These are phyloP conservation scores for Trichocomaceae sp. DNA, from an alignment of 2,329 filamentous ascomycete genomes.

Conservation along the genomic window DNA sequence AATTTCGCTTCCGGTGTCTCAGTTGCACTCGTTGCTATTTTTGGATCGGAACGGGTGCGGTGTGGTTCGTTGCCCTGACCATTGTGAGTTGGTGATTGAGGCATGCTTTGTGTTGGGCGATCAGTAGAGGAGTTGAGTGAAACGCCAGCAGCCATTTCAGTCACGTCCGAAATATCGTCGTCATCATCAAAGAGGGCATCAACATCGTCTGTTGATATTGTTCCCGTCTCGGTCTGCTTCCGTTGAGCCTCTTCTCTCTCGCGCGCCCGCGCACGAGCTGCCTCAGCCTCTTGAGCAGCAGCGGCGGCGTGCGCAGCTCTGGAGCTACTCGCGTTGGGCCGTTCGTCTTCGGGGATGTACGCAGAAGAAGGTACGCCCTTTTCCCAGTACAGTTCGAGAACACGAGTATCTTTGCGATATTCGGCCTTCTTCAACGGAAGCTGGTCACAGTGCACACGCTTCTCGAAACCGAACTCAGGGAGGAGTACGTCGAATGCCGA, in stretches of 20 bases:
- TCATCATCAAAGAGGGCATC: conserved; percentile 95
- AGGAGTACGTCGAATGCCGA: conserved; percentile 98
- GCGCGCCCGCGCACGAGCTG: conserved; percentile 70
- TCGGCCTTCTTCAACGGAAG: conserved; percentile 97
- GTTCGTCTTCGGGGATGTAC: conserved; percentile 94
- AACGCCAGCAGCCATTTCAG: conserved; percentile 86
- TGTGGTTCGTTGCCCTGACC: conserved; percentile 58
- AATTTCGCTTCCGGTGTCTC: conserved; percentile 73
- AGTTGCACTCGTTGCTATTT: conserved; percentile 60
- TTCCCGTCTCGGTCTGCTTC: conserved; percentile 90
- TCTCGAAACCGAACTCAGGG: conserved; percentile 97
- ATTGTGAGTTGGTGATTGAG: conserved; percentile 78
- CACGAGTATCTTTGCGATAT: conserved; percentile 90
- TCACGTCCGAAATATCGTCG: conserved; percentile 77
- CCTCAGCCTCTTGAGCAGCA: conserved; percentile 61
- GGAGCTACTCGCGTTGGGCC: conserved; percentile 73
- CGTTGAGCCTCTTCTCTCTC: conserved; percentile 87
- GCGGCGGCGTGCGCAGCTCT: conserved; percentile 68
- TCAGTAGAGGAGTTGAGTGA: conserved; percentile 66
- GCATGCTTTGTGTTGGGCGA: conserved; percentile 90
- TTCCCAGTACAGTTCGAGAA: conserved; percentile 98
- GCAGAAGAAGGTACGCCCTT: conserved; percentile 96
- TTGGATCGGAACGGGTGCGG: conserved; percentile 89
- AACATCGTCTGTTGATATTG: conserved; percentile 85
- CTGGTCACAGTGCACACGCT: conserved; percentile 98